Evolutionary conservation across 2,329 filamentous ascomycete genomes (phyloP), one percentile per base, ranked within the genome.

Genomic region (Colletotrichum australisinense): DNA sequence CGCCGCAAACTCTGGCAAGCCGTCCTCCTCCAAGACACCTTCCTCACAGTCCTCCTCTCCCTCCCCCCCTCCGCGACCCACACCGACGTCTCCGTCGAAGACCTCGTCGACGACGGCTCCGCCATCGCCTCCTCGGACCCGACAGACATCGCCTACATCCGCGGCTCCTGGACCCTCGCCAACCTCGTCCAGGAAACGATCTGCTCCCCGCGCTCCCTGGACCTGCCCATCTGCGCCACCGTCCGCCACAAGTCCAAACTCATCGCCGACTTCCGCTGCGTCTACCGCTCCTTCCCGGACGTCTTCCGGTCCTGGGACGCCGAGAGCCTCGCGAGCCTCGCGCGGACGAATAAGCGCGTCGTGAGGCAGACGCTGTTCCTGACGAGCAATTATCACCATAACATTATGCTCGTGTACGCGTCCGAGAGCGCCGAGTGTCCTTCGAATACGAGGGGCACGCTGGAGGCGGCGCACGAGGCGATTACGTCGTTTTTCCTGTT

Each of bases 371-470:
- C 93, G 22, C 83, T 96, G 5, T 95, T 95, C 78, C 84, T 95
- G 35, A 93, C 92, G n/a, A 93, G 91, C 80, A 95, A 95, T 79
- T 95, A 94, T 83, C 94, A 92, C 81, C 94, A 96, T 80, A 95
- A 94, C 80, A 86, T 95, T 28, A 95, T 95, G 93, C 85, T 95
- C 11, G 89, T 95, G 24, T 92, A 95, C 77, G 91, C 92, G 0
- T 92, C 91, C 16, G 92, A 93, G 78, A 92, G 92, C 75, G 81
- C 87, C 0, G 89, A 90, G 78, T 88, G 92, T 2, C 88, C 89
- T 1, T 85, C 90, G 64, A 93, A 95, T 79, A 86, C 93, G 22
- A 86, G 91, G 22, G 92, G 90, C 5, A 93, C 93, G 3, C 84
- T 95, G 14, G 93, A 95, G 80, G 93, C 93, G 0, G 93, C 93